phyloP scores from a whole-genome alignment of 345 rosid species.

The Citrus mangshanensis region DNA sequence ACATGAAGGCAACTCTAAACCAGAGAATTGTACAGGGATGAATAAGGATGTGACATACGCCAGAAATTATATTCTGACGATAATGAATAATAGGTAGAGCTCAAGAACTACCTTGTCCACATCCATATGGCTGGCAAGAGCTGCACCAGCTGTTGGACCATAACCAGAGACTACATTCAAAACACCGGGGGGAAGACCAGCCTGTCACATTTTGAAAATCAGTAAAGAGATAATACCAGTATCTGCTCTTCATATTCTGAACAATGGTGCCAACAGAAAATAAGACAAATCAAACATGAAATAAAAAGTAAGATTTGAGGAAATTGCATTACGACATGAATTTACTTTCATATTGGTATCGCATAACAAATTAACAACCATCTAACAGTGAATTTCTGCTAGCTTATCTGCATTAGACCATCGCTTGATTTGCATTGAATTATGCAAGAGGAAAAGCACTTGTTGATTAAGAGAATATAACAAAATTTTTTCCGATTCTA shows the following conservation, averaged over 20 bases:
- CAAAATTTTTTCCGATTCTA: conserved; percentile 8
- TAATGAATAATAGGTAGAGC: neutral
- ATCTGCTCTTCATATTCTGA: neutral
- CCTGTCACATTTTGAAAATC: conserved; percentile 36
- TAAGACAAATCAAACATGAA: neutral
- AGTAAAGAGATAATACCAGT: neutral
- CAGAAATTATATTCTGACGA: neutral
- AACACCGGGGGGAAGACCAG: conserved; percentile 94
- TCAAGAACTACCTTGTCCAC: conserved; percentile 79
- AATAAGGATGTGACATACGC: neutral
- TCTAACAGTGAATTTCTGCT: neutral
- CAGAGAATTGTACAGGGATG: neutral
- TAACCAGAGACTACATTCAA: conserved; percentile 78
- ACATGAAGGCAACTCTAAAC: neutral
- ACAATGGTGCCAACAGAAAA: neutral
- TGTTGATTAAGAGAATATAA: neutral
- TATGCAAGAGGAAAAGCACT: neutral
- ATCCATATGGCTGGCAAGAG: conserved; percentile 87
- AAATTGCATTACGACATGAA: neutral
- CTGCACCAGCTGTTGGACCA: conserved; percentile 84
- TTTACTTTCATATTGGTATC: neutral
- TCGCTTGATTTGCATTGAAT: neutral
- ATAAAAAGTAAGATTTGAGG: neutral
- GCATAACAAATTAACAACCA: neutral
- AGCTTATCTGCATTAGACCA: neutral